Base-by-base conservation (phyloP, 805 yeast genomes). In the Myxozyma sirexii region DNA sequence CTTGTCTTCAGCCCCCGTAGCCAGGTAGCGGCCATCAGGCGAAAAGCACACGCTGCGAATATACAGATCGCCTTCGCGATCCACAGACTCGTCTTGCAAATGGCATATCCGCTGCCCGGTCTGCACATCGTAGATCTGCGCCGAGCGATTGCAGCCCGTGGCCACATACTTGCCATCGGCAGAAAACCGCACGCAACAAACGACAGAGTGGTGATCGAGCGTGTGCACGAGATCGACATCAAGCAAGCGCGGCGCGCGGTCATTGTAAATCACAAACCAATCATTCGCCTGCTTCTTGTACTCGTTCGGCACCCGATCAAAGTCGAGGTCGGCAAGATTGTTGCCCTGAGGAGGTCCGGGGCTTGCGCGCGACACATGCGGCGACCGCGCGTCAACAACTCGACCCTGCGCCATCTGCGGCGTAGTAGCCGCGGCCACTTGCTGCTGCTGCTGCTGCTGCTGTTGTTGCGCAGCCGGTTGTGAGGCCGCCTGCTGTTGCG, bases 31-130 rank as follows among this genome's bases (percentile, higher is more conserved):
- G 54, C 92, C 92, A 76, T 93, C 97, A 51, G 99, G 97, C 2
- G 96, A 88, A 78, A 93, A 93, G 74, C 97, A 92, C 55, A 94
- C 97, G 1, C 96, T 88, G 70, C 99, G 84, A 67, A 93, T 92
- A 77, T 93, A 93, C 70, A 93, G 80, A 75, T 93, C 98, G 55
- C 91, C 85, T 62, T 83, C 83, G 33, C 84, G 81, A 60, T 86
- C 86, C 57, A 82, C 84, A 55, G 82, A 77, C 70, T 92, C 97
- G 74, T 93, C 97, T 66, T 88, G 84, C 70, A 93, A 81, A 72
- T 88, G 84, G 56, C 96, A 96, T 63, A 90, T 85, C 64, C 90
- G 79, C 70, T 88, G 92, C 68, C 99, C 98, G 21, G 96, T 87
- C 69, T 87, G 87, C 52, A 92, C 97, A 67, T 88, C 88, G 76